Conservation (phyloP, 306 rosid genomes). For the Vigna reflexopilosa region DNA sequence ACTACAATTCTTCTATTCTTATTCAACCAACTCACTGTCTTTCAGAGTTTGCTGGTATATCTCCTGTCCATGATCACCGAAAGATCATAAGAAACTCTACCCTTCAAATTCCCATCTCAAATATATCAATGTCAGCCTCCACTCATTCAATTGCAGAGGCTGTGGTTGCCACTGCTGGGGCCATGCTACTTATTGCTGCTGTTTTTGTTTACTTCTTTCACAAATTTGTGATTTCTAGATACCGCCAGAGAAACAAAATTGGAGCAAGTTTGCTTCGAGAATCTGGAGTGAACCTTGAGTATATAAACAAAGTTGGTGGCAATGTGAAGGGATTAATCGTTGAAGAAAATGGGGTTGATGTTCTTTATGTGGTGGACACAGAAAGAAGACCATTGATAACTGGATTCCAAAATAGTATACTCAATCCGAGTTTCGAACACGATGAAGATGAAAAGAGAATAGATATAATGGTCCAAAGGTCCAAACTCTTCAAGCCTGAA, state of each 20-base stretch:
- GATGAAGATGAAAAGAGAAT: slow-evolving; percentile 56
- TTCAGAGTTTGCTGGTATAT: too few relatives aligned
- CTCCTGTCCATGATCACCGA: not conserved
- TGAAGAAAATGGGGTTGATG: slow-evolving; percentile 60
- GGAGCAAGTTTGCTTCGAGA: slow-evolving; percentile 49
- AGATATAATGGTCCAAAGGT: slow-evolving; percentile 47
- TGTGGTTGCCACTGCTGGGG: slow-evolving; percentile 62
- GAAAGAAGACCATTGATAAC: slow-evolving; percentile 52
- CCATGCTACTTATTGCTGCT: slow-evolving; percentile 47
- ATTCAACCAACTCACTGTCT: not conserved
- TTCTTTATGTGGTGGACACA: slow-evolving; percentile 53
- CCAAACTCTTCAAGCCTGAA: slow-evolving; percentile 33
- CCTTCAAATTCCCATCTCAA: slow-evolving; percentile 4
- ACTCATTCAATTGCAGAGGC: slow-evolving; percentile 52
- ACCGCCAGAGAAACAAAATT: slow-evolving; percentile 41
- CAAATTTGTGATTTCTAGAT: slow-evolving; percentile 42
- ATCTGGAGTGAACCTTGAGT: slow-evolving; percentile 41
- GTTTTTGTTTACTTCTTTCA: slow-evolving; percentile 53
- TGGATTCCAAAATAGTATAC: slow-evolving; percentile 48
- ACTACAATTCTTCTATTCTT: slow-evolving; percentile 6
- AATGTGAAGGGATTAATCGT: slow-evolving; percentile 59
- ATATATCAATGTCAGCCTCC: slow-evolving; percentile 49
- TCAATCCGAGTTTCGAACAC: slow-evolving; percentile 63
- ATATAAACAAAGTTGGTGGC: slow-evolving; percentile 51
- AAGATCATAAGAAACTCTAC: slow-evolving; percentile 18